Conservation (phyloP, 2,329 filamentous ascomycete species). For the Exophiala spinifera region DNA sequence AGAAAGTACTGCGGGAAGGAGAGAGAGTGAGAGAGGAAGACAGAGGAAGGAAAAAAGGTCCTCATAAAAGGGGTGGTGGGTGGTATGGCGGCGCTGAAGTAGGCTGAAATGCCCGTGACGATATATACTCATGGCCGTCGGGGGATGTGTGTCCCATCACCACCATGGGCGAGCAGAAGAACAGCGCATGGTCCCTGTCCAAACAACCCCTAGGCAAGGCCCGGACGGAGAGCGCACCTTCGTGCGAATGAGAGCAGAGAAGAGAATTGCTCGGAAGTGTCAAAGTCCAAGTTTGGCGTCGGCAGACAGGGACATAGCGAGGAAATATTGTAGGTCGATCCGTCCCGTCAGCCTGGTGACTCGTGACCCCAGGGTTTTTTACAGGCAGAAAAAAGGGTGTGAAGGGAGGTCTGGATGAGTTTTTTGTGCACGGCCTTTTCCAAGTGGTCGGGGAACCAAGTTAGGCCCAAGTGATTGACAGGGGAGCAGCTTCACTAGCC, state of each 20-base stretch:
- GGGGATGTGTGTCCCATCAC: too few species aligned
- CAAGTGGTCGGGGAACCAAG: constrained; percentile 2
- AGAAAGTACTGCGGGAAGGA: too few species aligned
- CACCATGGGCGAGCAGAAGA: not conserved
- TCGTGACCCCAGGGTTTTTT: too few species aligned
- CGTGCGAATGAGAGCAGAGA: too few species aligned
- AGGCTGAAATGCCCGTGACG: not conserved
- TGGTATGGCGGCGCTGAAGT: not conserved
- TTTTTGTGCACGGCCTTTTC: not conserved
- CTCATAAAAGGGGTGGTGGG: not conserved
- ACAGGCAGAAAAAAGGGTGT: too few species aligned
- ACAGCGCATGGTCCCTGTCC: not conserved
- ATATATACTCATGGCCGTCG: not conserved
- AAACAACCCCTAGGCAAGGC: not conserved
- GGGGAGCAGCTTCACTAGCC: not conserved
- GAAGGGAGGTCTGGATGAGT: not conserved
- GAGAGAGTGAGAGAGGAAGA: not conserved
- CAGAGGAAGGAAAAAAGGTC: not conserved
- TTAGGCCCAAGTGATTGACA: not conserved
- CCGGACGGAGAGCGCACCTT: not conserved
- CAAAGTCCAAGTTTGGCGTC: not conserved
- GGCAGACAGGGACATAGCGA: not conserved
- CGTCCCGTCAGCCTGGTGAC: too few species aligned
- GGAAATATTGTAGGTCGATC: too few species aligned
- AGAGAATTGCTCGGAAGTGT: not conserved